Base-by-base conservation (phyloP, 106 monocot genomes). In the Dioscorea alata region DNA sequence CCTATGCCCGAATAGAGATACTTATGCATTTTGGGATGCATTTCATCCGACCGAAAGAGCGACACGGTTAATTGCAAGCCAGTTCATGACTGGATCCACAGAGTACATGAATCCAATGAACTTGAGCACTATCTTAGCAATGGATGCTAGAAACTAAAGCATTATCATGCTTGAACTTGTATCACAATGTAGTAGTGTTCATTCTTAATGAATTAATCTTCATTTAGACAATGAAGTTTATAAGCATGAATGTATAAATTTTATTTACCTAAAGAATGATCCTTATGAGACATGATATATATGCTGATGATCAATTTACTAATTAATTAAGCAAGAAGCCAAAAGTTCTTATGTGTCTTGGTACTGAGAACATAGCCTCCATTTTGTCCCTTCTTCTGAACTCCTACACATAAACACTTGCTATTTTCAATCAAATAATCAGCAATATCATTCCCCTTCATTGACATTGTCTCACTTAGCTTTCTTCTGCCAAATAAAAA, bases 291-390 rank as follows among this genome's bases (percentile, higher is more conserved):
- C 28, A 61, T 23, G 14, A 28, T 28, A 28, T 28, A 12, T 33
- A 23, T 23, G 23, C 0, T 21, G 20, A 13, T 33, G 33, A 12
- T 33, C 13, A 2, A 64, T 6, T 14, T 23, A 61, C 9, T 85
- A 2, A 64, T 6, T 14, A 3, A 61, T 23, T 85, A 90, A 68
- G 90, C 90, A 63, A 94, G 88, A 79, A 91, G 94, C 94, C 94
- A 91, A 49, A 88, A 94, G 83, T 94, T 94, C 70, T 88, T 91
- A 69, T 94, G 94, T 4, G 88, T 94, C 79, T 81, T 94, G 64
- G 90, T 88, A 74, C 91, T 90, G 69, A 94, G 94, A 50, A 94
- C 74, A 65, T 94, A 94, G 28, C 94, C 94, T 14, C 82, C 82
- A 49, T 87, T 94, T 28, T 94, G 87, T 0, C 85, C 88, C 71